Evolutionary conservation across 2,329 filamentous ascomycete genomes (phyloP), one percentile per base, ranked within the genome.

Genomic region (Epichloe bromicola): DNA sequence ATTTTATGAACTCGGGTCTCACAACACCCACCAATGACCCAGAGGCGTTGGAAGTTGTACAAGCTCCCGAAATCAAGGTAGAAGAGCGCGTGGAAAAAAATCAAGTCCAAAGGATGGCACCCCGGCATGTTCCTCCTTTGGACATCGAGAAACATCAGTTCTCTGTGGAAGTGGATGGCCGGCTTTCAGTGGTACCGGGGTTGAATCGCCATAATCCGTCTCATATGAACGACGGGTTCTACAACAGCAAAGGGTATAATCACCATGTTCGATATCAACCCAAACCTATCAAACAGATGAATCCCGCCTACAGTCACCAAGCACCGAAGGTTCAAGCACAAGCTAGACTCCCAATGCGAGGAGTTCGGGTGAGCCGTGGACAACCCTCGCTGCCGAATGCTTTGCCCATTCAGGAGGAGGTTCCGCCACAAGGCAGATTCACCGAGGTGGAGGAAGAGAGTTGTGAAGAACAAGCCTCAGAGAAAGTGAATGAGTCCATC

Each of bases 261-360:
- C 55, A 55, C 12, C 51, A 50, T 19, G 41, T 56, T 26, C 51
- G 56, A 48, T 46, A 50, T 45, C 53, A 50, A 36, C 58, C 54
- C 19, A 57, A 57, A 34, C 37, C 51, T 7, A 53, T 54, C 36
- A 55, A 53, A 5, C 55, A 54, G 51, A 45, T 58, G 50, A 53
- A 54, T 15, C 46, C 51, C 26, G 47, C 54, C 7, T 57, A 57
- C 23, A 41, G 45, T 30, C 59, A 58, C 17, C 59, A 60, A 5
- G 54, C 54, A 12, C 61, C 40, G 39, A 20, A 39, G 3, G 3
- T 46, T 4, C 44, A 58, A 26, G 60, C 51, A 19, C 62, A 64
- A 20, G 58, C 65, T 17, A 68, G 63, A 46, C 60, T 72, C n/a
- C 64, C 72, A 1, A 58, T 72, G 52, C 67, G 72, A 19, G 68